Evolutionary conservation across 2,329 filamentous ascomycete genomes (phyloP), one percentile per base, ranked within the genome.

Genomic region (Alternaria consortialis): DNA sequence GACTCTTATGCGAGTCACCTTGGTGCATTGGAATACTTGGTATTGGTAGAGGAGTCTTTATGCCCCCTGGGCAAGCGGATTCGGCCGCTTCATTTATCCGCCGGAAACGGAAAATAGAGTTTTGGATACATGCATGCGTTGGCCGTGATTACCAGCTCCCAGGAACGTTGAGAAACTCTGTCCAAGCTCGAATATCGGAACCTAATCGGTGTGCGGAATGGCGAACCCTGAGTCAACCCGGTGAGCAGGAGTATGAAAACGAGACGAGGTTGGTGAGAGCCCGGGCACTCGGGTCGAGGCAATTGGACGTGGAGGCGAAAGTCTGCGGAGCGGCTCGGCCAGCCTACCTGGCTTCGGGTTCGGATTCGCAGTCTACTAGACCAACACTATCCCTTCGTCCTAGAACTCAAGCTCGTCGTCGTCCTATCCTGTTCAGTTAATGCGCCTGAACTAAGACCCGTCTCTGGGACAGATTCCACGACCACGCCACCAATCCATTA

Each of bases 41-140:
- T 34, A 3, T 23, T 20, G 7, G 44, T 34, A 20, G 9, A 13
- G n/a, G 20, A 20, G 44, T 34, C 27, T 27, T 47, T 4, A n/a
- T 39, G 11, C 20, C 29, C 29, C 27, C 27, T 9, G 9, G 27
- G n/a, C 7, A 20, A 34, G 29, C 20, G n/a, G 12, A 34, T 17
- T 48, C 17, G 29, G 13, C 7, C 44, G 44, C 29, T 34, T 5
- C n/a, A 34, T 23, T 23, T 32, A 32, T 27, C 29, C 44, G 44
- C n/a, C n/a, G n/a, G n/a, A 17, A 9, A 29, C 20, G 17, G 11
- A 27, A 29, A 17, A 5, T 29, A 47, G 17, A 15, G 44, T 32
- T 47, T 31, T 31, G 44, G 44, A 17, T 47, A 12, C 44, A 32
- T 47, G 44, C 44, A 47, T 47, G 44, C 44, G 44, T 11, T 47